Evolutionary conservation across 163 green algal genomes (phyloP).

Genomic region (Chlorella variabilis): DNA sequence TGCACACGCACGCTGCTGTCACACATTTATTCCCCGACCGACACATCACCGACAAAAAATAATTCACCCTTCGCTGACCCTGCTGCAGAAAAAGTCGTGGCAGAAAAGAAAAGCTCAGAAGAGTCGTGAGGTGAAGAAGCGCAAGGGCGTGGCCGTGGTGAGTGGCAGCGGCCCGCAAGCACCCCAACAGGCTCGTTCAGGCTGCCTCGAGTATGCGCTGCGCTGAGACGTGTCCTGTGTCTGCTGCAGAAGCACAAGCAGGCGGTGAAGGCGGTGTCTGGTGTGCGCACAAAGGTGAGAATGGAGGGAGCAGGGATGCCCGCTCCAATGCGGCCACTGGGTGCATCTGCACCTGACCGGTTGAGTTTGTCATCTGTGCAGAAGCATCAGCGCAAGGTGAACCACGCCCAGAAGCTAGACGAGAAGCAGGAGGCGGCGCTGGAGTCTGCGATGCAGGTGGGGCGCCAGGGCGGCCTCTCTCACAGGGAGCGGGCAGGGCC

Average conservation of each 20-base stretch:
- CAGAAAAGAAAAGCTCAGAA: slow-evolving; percentile 41
- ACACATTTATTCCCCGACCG: no score
- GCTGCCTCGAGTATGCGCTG: neutral
- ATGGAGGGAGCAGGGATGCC: no score
- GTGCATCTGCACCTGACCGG: no score
- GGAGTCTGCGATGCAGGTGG: slow-evolving; percentile 46
- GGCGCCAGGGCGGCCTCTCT: no score
- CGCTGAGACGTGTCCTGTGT: neutral
- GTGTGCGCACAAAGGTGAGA: slow-evolving; percentile 36
- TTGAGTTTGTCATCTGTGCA: no score
- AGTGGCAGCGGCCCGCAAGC: neutral
- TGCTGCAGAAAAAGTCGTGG: slow-evolving; percentile 25
- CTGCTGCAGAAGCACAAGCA: slow-evolving; percentile 26
- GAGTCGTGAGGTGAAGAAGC: slow-evolving; percentile 36
- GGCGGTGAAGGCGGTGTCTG: slow-evolving; percentile 30
- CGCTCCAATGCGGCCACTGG: no score
- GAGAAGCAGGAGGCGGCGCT: slow-evolving; percentile 28
- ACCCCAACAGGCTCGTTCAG: no score
- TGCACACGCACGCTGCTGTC: no score
- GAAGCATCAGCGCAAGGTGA: slow-evolving; percentile 39
- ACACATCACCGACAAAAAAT: no score
- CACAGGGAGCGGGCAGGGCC: neutral
- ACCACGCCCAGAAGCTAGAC: neutral
- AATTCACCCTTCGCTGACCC: neutral
- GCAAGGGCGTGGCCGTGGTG: neutral